Evolutionary conservation across 805 yeast species (phyloP).

Genomic region (Naumovozyma dairenensis): DNA sequence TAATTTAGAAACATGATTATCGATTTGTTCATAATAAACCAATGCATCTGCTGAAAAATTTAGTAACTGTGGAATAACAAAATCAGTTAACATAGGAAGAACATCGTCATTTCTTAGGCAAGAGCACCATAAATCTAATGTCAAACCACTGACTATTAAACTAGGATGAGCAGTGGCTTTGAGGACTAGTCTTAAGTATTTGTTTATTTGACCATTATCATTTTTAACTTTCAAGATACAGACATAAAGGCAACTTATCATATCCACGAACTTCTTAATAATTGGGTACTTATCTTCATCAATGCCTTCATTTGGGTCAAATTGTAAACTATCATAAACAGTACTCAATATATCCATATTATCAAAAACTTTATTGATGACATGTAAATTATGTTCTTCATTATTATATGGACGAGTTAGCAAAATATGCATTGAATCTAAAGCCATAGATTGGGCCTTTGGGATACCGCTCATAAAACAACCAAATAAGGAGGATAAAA

Average conservation of each 20-base stretch:
- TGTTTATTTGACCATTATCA: constrained; percentile 45
- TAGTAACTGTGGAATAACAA: constrained; percentile 52
- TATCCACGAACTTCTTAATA: constrained; percentile 82
- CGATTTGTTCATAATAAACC: constrained; percentile 61
- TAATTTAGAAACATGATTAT: constrained; percentile 51
- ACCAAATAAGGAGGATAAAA: constrained; percentile 52
- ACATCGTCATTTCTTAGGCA: constrained; percentile 74
- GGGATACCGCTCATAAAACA: constrained; percentile 52
- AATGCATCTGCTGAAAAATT: constrained; percentile 72
- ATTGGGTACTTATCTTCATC: constrained; percentile 76
- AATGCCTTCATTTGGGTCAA: constrained; percentile 54
- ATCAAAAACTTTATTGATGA: constrained; percentile 73
- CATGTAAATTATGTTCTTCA: constrained; percentile 60
- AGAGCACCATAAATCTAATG: constrained; percentile 91
- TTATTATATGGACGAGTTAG: constrained; percentile 68
- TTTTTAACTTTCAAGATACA: constrained; percentile 50
- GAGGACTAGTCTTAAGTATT: constrained; percentile 64
- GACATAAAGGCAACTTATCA: constrained; percentile 42
- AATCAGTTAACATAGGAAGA: constrained; percentile 37
- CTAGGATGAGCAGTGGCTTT: constrained; percentile 78
- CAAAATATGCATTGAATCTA: constrained; percentile 83
- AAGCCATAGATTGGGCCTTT: constrained; percentile 67
- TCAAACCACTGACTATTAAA: constrained; percentile 79
- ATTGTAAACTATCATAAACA: constrained; percentile 45
- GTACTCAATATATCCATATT: constrained; percentile 63